Evolutionary conservation across 2,329 filamentous ascomycete genomes (phyloP), one percentile per base, ranked within the genome.

Genomic region (Neofusicoccum parvum): DNA sequence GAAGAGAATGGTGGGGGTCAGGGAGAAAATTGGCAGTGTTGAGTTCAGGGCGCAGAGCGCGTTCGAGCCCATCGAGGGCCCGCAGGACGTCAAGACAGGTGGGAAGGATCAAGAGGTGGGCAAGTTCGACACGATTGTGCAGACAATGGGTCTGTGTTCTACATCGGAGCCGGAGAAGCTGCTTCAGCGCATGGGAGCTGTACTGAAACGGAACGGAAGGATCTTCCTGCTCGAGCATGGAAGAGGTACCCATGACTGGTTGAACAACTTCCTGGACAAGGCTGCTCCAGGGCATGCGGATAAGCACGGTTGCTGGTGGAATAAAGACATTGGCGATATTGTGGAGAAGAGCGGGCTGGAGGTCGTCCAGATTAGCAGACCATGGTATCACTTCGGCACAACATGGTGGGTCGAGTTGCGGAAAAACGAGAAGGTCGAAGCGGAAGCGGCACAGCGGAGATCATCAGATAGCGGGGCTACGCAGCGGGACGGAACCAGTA

Each of bases 61-160:
- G 17, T 68, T 81, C 45, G 77, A 78, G 9, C 72, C 75, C 9
- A 81, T 83, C 69, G 77, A 77, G 7, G 74, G 77, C 9, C 78
- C 80, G 7, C 77, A 78, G 37, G 77, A 77, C 27, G 48, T 32
- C 10, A 63, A 53, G 15, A 3, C 34, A 1, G 11, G 23, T n/a
- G 20, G 15, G 2, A 45, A 43, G 7, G 51, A 14, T 9, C 53
- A 45, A 12, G 62, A 45, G 45, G 36, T 9, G 34, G 64, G 46
- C 15, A 43, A 53, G 23, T 84, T 81, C 70, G 81, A 83, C 64
- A 83, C 81, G 1, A 80, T 84, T 45, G 72, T 84, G 51, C 81
- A 84, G 71, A 83, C 82, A 3, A 83, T 84, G 80, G 82, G 82
- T 5, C 72, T 84, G 7, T 84, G 82, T 73, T 82, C 80, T 41